Base-by-base conservation (phyloP, 2,329 filamentous ascomycete genomes). In the Sordariomycetes sp. region DNA sequence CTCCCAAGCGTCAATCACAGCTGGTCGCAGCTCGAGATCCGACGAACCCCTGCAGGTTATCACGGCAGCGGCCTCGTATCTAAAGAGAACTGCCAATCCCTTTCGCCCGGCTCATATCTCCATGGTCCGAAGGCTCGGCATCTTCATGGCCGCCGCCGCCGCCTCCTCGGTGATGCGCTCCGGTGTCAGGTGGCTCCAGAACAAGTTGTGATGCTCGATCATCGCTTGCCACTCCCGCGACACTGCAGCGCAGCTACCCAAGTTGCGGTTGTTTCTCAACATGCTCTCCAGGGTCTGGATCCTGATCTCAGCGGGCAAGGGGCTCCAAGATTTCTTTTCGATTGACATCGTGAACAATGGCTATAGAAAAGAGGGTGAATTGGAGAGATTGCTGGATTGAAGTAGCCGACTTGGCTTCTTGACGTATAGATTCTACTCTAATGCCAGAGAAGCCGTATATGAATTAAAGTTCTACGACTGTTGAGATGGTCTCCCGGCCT, bases 101-200 rank as follows among this genome's bases (percentile, higher is more conserved):
- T 51, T n/a, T 59, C 60, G 63, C 7, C 65, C 66, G 57, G 67
- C 68, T 68, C 68, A 71, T 22, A 69, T 57, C 52, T 69, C 65
- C 63, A 71, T 63, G 15, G 58, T 66, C 32, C 64, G 56, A 55
- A 68, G 63, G 45, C 55, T 65, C 15, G 65, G 63, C 64, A 70
- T 70, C 57, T 62, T 61, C 20, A 61, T 28, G 13, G 62, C 62
- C 51, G 64, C 62, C n/a, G 58, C 59, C 48, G 62, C 65, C 25
- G 66, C 65, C 36, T 58, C 59, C 56, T n/a, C 61, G 52, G 52
- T 60, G 57, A 69, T 58, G 39, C 66, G 64, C 53, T 64, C 62
- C 56, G 59, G 61, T 34, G 65, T 69, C 50, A 67, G 58, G 58
- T 61, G 65, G 61, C 69, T 67, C 42, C 61, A 62, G 53, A 62